A percentile compares a stretch with the other conserved stretches of the same genome.
These are phyloP conservation scores for Clitopilus passeckerianus DNA, from an alignment of 768 basidiomycete species.

Conservation along the genomic window DNA sequence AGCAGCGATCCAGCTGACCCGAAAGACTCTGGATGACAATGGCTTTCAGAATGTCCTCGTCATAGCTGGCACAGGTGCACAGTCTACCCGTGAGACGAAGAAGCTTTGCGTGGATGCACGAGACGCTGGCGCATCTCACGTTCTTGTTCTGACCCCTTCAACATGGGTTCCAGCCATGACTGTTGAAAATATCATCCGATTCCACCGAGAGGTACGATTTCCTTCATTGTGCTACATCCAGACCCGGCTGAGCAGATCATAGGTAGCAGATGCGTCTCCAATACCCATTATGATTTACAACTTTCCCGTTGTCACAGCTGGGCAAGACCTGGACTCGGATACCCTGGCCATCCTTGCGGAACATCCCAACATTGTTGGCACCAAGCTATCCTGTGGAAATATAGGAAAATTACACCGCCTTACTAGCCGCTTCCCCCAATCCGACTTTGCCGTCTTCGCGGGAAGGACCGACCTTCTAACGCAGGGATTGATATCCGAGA, in stretches of 20 bases:
- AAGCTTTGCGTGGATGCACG: conserved; percentile 67
- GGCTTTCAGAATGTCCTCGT: conserved; percentile 65
- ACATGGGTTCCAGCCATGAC: conserved; percentile 68
- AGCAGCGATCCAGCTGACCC: conserved; percentile 55
- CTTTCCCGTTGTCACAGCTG: conserved; percentile 77
- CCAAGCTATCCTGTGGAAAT: conserved; percentile 80
- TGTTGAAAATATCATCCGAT: conserved; percentile 54
- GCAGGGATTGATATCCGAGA: conserved; percentile 55
- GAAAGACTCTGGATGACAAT: conserved; percentile 67
- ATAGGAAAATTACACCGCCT: conserved; percentile 82
- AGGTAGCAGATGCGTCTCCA: conserved; percentile 68
- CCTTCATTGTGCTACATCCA: not conserved
- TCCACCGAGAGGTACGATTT: conserved; percentile 53
- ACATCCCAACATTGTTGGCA: conserved; percentile 84
- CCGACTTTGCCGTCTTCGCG: conserved; percentile 66
- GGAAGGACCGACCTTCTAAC: conserved; percentile 71
- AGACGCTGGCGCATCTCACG: conserved; percentile 79
- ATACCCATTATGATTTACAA: conserved; percentile 82
- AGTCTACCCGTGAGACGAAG: conserved; percentile 71
- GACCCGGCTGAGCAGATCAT: conserved; percentile 6
- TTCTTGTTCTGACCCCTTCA: conserved; percentile 70
- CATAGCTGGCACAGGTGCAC: conserved; percentile 82
- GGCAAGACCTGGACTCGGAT: conserved; percentile 83
- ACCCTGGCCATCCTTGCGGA: conserved; percentile 59
- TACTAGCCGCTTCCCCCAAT: conserved; percentile 46